Percentiles rank a stretch among this genome's conserved stretches.
Conservation (phyloP, 352 stramenopile species). For the Aphanomyces euteiches region DNA sequence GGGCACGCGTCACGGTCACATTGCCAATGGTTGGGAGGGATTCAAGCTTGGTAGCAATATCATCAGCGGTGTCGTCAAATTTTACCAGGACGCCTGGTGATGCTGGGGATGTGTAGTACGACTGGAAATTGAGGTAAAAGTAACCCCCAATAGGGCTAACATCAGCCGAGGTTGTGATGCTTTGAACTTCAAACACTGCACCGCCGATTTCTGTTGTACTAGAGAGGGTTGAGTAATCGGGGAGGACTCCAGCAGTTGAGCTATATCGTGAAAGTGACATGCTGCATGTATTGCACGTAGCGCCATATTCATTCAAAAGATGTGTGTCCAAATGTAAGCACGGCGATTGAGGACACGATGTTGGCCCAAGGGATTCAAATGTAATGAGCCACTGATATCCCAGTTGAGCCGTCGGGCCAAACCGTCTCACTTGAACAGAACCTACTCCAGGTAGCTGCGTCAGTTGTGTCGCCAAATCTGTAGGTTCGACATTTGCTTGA, state of each 20-base stretch:
- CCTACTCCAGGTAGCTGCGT: slow-evolving; percentile 50
- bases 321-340: slow-evolving; percentile 48
- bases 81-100: slow-evolving; percentile 51
- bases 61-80: slow-evolving; percentile 59
- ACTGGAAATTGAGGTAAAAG: slow-evolving; percentile 66
- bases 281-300: slow-evolving; percentile 42
- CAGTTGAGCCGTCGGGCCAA: slow-evolving; percentile 51
- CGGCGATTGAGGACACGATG: slow-evolving; percentile 50
- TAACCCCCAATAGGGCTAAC: slow-evolving; percentile 49
- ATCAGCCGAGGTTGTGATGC: slow-evolving; percentile 43
- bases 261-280: slow-evolving; percentile 44
- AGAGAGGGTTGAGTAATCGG: slow-evolving; percentile 48
- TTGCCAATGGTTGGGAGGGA: slow-evolving; percentile 56
- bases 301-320: slow-evolving; percentile 49
- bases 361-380: slow-evolving; percentile 58
- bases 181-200: slow-evolving; percentile 61
- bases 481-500: slow-evolving; percentile 46
- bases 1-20: slow-evolving; percentile 51
- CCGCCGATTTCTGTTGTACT: slow-evolving; percentile 52
- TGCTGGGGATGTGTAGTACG: slow-evolving; percentile 37
- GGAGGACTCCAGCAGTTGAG: slow-evolving; percentile 36
- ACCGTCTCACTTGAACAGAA: slow-evolving; percentile 50
- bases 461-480: slow-evolving; percentile 47
- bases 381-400: slow-evolving; percentile 67
- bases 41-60: slow-evolving; percentile 74